Conservation (phyloP, 169 alveolate genomes). For the Plasmodium blacklocki region DNA sequence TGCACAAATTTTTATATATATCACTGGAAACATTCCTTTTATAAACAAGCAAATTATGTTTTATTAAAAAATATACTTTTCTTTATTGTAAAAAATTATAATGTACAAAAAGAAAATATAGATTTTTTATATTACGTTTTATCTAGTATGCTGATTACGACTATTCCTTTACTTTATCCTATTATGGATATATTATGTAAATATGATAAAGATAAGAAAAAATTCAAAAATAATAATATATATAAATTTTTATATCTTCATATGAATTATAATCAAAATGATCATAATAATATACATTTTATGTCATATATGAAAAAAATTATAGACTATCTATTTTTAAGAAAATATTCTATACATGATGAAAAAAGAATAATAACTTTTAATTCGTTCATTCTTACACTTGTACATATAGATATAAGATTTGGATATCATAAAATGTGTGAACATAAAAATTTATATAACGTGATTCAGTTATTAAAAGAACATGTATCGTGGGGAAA, state of each 20-base stretch:
- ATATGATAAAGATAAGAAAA: no score
- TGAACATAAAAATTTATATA: not conserved
- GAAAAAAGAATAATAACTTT: constrained; percentile 56
- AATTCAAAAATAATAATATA: no score
- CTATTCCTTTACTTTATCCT: not conserved
- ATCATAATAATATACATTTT: not conserved
- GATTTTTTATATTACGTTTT: constrained; percentile 34
- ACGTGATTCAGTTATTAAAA: constrained; percentile 20
- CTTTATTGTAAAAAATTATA: constrained; percentile 19
- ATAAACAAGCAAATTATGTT: constrained; percentile 9
- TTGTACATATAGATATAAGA: constrained; percentile 28
- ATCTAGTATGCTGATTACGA: constrained; percentile 21
- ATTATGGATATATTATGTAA: no score
- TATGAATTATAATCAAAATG: not conserved
- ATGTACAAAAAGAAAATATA: not conserved
- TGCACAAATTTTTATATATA: constrained; percentile 28
- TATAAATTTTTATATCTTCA: not conserved
- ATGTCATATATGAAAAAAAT: constrained; percentile 17
- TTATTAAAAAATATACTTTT: constrained; percentile 20
- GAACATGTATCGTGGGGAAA: not conserved
- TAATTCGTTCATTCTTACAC: constrained; percentile 37
- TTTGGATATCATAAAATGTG: not conserved
- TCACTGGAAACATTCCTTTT: constrained; percentile 17
- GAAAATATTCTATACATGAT: constrained; percentile 44
- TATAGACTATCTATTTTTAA: not conserved